Percentiles rank a stretch among this genome's conserved stretches.
phyloP scores from a whole-genome alignment of 257 asterid species.

The Capsicum pubescens region DNA sequence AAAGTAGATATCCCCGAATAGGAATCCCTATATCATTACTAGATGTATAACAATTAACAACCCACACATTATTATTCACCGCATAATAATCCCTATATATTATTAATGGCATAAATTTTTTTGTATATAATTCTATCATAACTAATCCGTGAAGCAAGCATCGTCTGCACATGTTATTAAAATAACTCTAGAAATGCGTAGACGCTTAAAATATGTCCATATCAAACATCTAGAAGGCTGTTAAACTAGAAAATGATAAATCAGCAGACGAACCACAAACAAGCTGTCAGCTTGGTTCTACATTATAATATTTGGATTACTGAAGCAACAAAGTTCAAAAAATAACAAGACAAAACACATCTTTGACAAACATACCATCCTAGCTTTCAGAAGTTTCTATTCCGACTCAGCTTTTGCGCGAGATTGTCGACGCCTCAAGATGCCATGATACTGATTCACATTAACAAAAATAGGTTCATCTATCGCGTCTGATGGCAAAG shows the following conservation, averaged over 20 bases:
- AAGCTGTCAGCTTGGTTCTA: neutral
- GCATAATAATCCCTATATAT: neutral
- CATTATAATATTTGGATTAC: neutral
- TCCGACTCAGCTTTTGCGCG: constrained; percentile 95
- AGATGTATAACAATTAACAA: neutral
- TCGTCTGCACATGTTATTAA: neutral
- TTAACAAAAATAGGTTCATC: constrained; percentile 97
- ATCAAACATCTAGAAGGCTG: neutral
- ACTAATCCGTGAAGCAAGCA: neutral
- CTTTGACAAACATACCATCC: constrained; percentile 60
- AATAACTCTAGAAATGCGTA: neutral
- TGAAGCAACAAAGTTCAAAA: neutral
- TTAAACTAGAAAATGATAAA: neutral
- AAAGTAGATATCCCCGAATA: constrained; percentile 12
- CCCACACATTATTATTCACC: neutral
- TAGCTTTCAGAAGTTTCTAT: constrained; percentile 71
- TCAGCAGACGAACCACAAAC: constrained; percentile 10
- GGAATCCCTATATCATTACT: neutral
- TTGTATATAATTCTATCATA: neutral
- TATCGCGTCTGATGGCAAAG: constrained; percentile 82
- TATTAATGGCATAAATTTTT: neutral
- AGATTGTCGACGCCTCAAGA: constrained; percentile 86
- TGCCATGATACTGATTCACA: constrained; percentile 97
- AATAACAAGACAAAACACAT: neutral
- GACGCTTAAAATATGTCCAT: neutral